Conservation (phyloP, 805 yeast genomes). For the Metschnikowia continentalis region DNA sequence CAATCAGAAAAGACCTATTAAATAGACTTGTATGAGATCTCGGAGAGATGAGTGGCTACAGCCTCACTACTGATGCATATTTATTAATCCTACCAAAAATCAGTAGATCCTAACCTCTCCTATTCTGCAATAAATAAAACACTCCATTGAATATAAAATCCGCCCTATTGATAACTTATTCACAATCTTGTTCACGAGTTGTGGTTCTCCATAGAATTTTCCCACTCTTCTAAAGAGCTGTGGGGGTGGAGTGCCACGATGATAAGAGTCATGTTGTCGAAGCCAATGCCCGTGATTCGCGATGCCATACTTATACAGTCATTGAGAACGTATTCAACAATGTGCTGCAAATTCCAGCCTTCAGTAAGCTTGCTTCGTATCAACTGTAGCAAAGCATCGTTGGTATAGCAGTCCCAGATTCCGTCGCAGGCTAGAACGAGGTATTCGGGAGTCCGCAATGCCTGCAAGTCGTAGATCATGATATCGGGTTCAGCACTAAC, state of each 20-base stretch:
- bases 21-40: no score
- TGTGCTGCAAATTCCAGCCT: slow-evolving; percentile 56
- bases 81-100: neutral
- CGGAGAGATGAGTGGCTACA: no score
- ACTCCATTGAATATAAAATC: slow-evolving; percentile 9
- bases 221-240: slow-evolving; percentile 54
- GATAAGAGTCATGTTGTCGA: slow-evolving; percentile 78
- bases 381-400: slow-evolving; percentile 47
- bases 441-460: slow-evolving; percentile 31
- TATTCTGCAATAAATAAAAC: neutral
- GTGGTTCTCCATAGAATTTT: slow-evolving; percentile 43
- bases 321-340: slow-evolving; percentile 56
- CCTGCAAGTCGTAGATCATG: slow-evolving; percentile 31
- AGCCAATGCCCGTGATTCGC: slow-evolving; percentile 72
- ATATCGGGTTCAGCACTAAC: slow-evolving; percentile 44
- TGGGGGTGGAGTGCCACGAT: slow-evolving; percentile 56
- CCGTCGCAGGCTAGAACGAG: slow-evolving; percentile 44
- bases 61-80: neutral
- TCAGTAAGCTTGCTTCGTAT: slow-evolving; percentile 55
- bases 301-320: slow-evolving; percentile 68
- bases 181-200: neutral
- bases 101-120: neutral
- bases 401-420: slow-evolving; percentile 49
- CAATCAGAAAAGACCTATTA: no score
- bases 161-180: neutral